phyloP scores from a whole-genome alignment of 2,329 filamentous ascomycete species.

The Geosmithia flava region DNA sequence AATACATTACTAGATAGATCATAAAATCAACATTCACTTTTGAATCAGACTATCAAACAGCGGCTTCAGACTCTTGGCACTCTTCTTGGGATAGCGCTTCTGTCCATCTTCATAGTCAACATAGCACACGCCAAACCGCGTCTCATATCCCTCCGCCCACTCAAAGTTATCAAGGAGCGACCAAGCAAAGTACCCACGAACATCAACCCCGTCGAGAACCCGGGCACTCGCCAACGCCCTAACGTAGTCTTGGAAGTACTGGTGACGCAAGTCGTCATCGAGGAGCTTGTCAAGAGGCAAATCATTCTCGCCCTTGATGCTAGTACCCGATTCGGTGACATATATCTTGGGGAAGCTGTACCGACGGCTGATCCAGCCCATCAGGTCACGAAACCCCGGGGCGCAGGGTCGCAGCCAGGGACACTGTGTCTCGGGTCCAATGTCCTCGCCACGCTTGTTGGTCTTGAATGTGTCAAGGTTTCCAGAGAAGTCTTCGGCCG shows the following conservation, averaged over 20 bases:
- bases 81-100: constrained; percentile 75
- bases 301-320: constrained; percentile 72
- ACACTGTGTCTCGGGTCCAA: constrained; percentile 73
- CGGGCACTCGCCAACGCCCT: constrained; percentile 63
- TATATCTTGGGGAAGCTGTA: constrained; percentile 71
- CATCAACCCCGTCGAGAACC: constrained; percentile 61
- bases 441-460: constrained; percentile 59
- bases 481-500: constrained; percentile 55
- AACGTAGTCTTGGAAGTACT: constrained; percentile 72
- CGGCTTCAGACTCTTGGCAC: constrained; percentile 56
- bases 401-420: constrained; percentile 70
- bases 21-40: constrained; percentile 22
- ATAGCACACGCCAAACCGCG: constrained; percentile 71
- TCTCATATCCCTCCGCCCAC: constrained; percentile 86
- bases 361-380: constrained; percentile 65
- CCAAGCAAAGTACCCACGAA: constrained; percentile 76
- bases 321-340: constrained; percentile 82
- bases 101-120: constrained; percentile 74
- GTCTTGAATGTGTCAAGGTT: constrained; percentile 62
- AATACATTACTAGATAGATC: neutral
- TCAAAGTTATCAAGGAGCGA: constrained; percentile 85
- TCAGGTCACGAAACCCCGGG: constrained; percentile 62
- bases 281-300: constrained; percentile 58
- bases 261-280: constrained; percentile 67
- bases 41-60: constrained; percentile 61